Base-by-base conservation (phyloP, 495 filamentous ascomycete genomes). In the Cercophora sp. region DNA sequence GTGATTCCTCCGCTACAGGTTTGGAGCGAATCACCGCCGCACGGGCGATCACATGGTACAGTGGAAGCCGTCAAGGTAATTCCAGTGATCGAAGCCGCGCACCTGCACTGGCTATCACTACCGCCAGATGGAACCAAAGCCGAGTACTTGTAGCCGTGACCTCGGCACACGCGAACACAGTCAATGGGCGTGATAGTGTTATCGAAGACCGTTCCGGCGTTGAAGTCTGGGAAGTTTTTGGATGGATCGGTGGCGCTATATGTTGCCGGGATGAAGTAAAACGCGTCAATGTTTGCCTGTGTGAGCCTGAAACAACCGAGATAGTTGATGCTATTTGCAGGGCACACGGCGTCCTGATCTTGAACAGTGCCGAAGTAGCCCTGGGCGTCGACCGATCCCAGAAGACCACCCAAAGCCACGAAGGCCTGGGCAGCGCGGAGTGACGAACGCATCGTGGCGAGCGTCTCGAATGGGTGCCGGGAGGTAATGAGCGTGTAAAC, bases 131-230 rank as follows among this genome's bases (percentile, higher is more conserved):
- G n/a, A n/a, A n/a, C n/a, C n/a, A 65, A 19, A 19, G 56, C 45
- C 11, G 64, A 11, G 23, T 50, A 67, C 37, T 61, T 63, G 52
- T 53, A 67, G 23, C 66, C 66, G 22, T 51, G 55, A 5, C 47
- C 58, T 29, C 64, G 51, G 51, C 66, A 67, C 18, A 42, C 51
- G 9, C 43, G 43, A 25, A 49, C 48, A 39, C 65, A 68, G 53
- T 53, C 44, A 32, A 63, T 45, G 6, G 57, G 60, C 9, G 61
- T 62, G 6, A 48, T 36, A 1, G 65, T 66, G 31, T 45, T 54
- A 55, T 66, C 60, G 37, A 44, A 54, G n/a, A 20, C 10, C 9
- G 48, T 52, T 34, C 58, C 58, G 8, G 40, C 47, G 45, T 57
- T 52, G 20, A 39, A 67, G 15, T 47, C 32, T 32, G 58, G 57